These are phyloP conservation scores for Scheffersomyces insectosa DNA, from an alignment of 1,139 yeast species.

Conservation along the genomic window DNA sequence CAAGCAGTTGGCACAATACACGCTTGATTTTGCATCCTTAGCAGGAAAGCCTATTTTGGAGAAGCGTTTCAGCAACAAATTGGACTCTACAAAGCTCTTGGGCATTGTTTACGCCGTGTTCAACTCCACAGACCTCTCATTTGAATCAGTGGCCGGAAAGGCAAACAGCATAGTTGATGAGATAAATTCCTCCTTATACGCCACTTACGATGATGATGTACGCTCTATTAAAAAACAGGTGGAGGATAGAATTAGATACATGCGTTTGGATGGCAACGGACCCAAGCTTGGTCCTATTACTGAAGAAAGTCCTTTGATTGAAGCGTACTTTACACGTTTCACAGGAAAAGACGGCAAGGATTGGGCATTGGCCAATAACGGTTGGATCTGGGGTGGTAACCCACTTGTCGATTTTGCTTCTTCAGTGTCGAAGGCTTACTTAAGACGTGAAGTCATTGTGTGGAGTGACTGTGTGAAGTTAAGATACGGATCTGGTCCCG, in stretches of 20 bases:
- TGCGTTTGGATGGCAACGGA: conserved; percentile 77
- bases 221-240: conserved; percentile 65
- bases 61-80: conserved; percentile 51
- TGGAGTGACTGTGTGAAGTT: conserved; percentile 98
- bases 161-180: conserved; percentile 67
- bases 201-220: conserved; percentile 74
- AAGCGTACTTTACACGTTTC: conserved; percentile 84
- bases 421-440: conserved; percentile 69
- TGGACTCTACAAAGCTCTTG: conserved; percentile 54
- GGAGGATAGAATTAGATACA: conserved; percentile 70
- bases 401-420: conserved; percentile 95
- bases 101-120: conserved; percentile 37
- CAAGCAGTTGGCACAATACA: conserved; percentile 51
- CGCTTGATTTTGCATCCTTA: conserved; percentile 41
- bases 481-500: conserved; percentile 73
- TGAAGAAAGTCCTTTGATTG: conserved; percentile 62
- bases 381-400: conserved; percentile 98
- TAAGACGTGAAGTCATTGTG: conserved; percentile 89
- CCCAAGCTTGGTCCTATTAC: conserved; percentile 73
- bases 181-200: conserved; percentile 72
- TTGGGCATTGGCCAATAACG: conserved; percentile 87
- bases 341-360: conserved; percentile 49
- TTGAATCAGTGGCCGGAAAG: conserved; percentile 35
- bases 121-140: conserved; percentile 30
- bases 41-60: conserved; percentile 22